Base-by-base conservation (phyloP, 2,329 filamentous ascomycete species). In the Aureobasidium mangrovei region DNA sequence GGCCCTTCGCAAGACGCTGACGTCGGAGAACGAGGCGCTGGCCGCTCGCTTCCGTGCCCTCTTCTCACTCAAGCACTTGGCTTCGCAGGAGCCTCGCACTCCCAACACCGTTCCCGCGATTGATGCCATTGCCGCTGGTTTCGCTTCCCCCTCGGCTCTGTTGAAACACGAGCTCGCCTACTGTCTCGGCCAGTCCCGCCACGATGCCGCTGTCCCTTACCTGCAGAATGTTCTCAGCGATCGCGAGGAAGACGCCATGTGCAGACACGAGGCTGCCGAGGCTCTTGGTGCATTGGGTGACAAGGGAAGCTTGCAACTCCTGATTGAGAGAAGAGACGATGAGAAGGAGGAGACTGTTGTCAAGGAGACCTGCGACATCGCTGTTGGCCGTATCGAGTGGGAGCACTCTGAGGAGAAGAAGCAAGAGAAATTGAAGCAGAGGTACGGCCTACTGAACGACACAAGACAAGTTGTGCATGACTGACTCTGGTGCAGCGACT, bases 131-230 rank as follows among this genome's bases (percentile, higher is more conserved):
- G 90, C 91, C 2, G 89, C 90, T 6, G 91, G 78, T 2, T 93
- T 98, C 63, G 65, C 76, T 0, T 95, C 91, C 3, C 84, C 87
- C 0, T 97, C 91, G 4, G 91, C 89, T 3, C 78, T 97, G 7
- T 77, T 97, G 44, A 97, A 97, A 75, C 93, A 98, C 70, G 93
- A 98, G 69, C 79, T 98, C 46, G 93, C 93, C 28, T 98, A 98
- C 74, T 98, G 93, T 67, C 80, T 98, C 2, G 93, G 93, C 6
- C 93, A 98, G 73, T 91, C 88, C 1, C 83, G 83, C 56, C 89
- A 95, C 66, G 71, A 78, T 48, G 83, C 83, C 43, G 86, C 91
- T 0, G 80, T 90, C 7, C 78, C 84, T 7, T 85, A 83, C 59
- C 76, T 98, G 61, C 80, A 84, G 56, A 72, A 77, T 9, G 88